Conservation (phyloP, 257 asterid species). For the Handroanthus guayacan region DNA sequence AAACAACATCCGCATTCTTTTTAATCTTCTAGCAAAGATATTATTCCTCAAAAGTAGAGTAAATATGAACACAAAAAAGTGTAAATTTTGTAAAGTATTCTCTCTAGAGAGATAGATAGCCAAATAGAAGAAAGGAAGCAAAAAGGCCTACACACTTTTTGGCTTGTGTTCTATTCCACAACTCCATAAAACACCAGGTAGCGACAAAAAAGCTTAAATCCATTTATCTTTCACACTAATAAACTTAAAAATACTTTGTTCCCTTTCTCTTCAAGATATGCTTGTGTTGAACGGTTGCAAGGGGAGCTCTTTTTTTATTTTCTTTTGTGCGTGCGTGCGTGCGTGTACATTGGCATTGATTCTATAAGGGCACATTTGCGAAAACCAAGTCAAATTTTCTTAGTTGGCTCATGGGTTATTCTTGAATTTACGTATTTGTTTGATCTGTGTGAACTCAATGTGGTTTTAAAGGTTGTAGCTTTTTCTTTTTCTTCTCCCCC, state of each 20-base stretch:
- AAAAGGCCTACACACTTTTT: constrained; percentile 33
- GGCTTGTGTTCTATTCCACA: constrained; percentile 20
- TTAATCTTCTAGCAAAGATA: neutral
- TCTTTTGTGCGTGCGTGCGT: no score
- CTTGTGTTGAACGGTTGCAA: constrained; percentile 31
- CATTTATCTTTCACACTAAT: constrained; percentile 33
- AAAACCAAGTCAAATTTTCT: neutral
- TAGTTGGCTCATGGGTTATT: constrained; percentile 12
- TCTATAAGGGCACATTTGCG: constrained; percentile 29
- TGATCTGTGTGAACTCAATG: constrained; percentile 40
- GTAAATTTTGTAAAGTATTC: neutral
- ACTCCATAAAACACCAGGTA: constrained; percentile 40
- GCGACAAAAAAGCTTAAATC: constrained; percentile 42
- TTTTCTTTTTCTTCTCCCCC: constrained; percentile 9
- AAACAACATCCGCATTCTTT: neutral
- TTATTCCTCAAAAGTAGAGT: neutral
- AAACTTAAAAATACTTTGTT: neutral
- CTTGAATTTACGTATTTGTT: constrained; percentile 15
- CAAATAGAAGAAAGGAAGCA: constrained; percentile 8
- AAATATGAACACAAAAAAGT: neutral
- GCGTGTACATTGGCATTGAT: constrained; percentile 33
- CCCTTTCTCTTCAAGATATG: neutral
- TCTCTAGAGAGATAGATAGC: neutral
- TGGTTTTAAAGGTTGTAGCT: constrained; percentile 40
- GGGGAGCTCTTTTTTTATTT: constrained; percentile 22